Percentiles rank a stretch among this genome's conserved stretches.
Conservation (phyloP, 2,329 filamentous ascomycete genomes). For the Pseudonectria foliicola region DNA sequence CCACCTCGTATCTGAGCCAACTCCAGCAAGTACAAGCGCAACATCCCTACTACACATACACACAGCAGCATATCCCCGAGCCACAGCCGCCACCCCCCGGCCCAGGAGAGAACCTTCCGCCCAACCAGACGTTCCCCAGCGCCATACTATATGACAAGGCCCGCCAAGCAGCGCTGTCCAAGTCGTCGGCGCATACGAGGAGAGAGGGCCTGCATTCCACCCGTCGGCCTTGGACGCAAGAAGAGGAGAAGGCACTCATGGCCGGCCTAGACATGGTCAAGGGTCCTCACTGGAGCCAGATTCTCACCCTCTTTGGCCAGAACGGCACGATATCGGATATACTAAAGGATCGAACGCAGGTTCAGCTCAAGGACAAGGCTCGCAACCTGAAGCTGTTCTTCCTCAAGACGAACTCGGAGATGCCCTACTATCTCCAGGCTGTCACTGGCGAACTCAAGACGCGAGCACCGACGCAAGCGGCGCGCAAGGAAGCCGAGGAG, state of each 20-base stretch:
- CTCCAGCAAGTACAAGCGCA: slow-evolving; percentile 32
- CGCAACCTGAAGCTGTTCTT: slow-evolving; percentile 88
- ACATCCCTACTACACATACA: slow-evolving; percentile 29
- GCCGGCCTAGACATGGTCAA: slow-evolving; percentile 81
- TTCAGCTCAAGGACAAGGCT: slow-evolving; percentile 88
- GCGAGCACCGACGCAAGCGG: slow-evolving; percentile 67
- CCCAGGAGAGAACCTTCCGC: slow-evolving; percentile 38
- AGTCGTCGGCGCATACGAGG: slow-evolving; percentile 47
- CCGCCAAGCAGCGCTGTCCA: slow-evolving; percentile 50
- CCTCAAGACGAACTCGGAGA: slow-evolving; percentile 83
- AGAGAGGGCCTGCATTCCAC: slow-evolving; percentile 53
- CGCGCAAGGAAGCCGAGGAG: slow-evolving; percentile 60
- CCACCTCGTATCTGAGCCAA: slow-evolving; percentile 26
- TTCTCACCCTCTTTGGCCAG: slow-evolving; percentile 73
- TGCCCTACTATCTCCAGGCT: slow-evolving; percentile 78
- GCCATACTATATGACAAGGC: slow-evolving; percentile 51
- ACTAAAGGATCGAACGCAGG: slow-evolving; percentile 81
- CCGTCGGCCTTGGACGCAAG: slow-evolving; percentile 76
- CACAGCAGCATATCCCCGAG: slow-evolving; percentile 30
- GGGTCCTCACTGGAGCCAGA: slow-evolving; percentile 90
- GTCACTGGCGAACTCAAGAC: slow-evolving; percentile 89
- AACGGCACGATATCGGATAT: slow-evolving; percentile 76
- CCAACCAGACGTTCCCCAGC: slow-evolving; percentile 49
- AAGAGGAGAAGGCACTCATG: slow-evolving; percentile 88
- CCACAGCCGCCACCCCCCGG: slow-evolving; percentile 22